phyloP scores from a whole-genome alignment of 2,329 filamentous ascomycete species.

The Talaromyces sp. region DNA sequence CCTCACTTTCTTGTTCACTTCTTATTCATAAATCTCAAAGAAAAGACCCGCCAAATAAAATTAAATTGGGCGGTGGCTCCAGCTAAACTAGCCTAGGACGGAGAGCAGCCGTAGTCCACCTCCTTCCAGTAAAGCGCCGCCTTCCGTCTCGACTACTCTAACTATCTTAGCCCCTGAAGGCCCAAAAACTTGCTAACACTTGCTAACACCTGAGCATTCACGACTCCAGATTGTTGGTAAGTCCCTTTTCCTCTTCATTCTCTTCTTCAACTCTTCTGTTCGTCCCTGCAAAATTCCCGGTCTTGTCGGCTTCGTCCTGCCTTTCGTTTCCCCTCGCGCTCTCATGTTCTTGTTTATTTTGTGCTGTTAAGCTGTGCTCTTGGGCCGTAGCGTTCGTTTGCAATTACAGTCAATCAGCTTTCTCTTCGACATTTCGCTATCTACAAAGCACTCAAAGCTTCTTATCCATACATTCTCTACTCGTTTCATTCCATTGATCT shows the following conservation, averaged over 20 bases:
- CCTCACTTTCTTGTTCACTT: neutral
- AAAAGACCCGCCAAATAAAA: constrained; percentile 4
- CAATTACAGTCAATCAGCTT: neutral
- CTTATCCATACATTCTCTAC: neutral
- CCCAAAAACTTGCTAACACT: neutral
- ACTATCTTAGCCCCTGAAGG: constrained; percentile 8
- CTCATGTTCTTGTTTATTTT: neutral
- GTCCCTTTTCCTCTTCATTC: constrained; percentile 3
- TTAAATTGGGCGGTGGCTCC: neutral
- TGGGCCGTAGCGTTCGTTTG: constrained; percentile 3
- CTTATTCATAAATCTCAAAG: neutral
- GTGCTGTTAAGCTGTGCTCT: neutral
- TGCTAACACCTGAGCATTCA: neutral
- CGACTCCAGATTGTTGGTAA: neutral
- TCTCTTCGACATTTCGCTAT: neutral
- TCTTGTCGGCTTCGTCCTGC: neutral
- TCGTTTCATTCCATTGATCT: constrained; percentile 7
- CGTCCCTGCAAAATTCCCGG: neutral
- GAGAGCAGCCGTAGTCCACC: neutral
- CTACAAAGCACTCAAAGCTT: neutral
- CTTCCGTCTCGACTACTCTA: neutral
- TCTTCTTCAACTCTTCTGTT: neutral
- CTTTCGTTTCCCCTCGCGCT: neutral
- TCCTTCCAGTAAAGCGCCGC: constrained; percentile 5
- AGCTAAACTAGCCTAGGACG: neutral